These are phyloP conservation scores for Candida sp. DNA, from an alignment of 1,139 yeast genomes.

Conservation along the genomic window DNA sequence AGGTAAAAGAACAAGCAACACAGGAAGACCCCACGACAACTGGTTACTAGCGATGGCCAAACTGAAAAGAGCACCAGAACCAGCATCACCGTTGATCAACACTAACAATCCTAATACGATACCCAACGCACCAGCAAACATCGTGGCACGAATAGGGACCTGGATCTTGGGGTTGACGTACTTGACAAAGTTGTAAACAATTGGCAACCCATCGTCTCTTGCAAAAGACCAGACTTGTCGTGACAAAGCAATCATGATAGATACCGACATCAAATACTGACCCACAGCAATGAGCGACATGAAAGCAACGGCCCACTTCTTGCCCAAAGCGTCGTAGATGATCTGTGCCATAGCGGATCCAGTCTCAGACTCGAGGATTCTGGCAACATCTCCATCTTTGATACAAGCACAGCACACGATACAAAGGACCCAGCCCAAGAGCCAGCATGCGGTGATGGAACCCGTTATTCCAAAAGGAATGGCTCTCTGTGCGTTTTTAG, in stretches of 20 bases:
- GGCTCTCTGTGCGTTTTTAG: conserved; percentile 65
- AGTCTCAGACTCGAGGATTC: conserved; percentile 44
- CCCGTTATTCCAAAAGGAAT: conserved; percentile 65
- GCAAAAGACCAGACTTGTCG: conserved; percentile 44
- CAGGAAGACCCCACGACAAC: conserved; percentile 45
- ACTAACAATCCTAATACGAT: conserved; percentile 60
- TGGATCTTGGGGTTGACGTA: conserved; percentile 54
- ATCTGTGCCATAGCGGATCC: conserved; percentile 72
- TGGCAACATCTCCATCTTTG: conserved; percentile 48
- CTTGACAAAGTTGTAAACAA: conserved; percentile 47
- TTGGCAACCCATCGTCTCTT: conserved; percentile 48
- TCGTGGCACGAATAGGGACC: conserved; percentile 67
- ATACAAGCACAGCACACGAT: conserved; percentile 62
- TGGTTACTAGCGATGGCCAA: conserved; percentile 52
- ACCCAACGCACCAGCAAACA: conserved; percentile 52
- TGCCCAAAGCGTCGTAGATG: conserved; percentile 67
- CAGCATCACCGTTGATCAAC: conserved; percentile 62
- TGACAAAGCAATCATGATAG: conserved; percentile 38
- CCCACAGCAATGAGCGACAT: conserved; percentile 64
- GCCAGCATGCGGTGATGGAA: conserved; percentile 57
- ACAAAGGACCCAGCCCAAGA: conserved; percentile 62
- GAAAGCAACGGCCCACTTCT: conserved; percentile 70
- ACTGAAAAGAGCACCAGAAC: conserved; percentile 54
- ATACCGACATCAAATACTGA: conserved; percentile 67
- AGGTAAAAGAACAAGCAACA: conserved; percentile 33